Percentiles rank a stretch among this genome's conserved stretches.
phyloP scores from a whole-genome alignment of 306 rosid genomes.

The Prunus dulcis region DNA sequence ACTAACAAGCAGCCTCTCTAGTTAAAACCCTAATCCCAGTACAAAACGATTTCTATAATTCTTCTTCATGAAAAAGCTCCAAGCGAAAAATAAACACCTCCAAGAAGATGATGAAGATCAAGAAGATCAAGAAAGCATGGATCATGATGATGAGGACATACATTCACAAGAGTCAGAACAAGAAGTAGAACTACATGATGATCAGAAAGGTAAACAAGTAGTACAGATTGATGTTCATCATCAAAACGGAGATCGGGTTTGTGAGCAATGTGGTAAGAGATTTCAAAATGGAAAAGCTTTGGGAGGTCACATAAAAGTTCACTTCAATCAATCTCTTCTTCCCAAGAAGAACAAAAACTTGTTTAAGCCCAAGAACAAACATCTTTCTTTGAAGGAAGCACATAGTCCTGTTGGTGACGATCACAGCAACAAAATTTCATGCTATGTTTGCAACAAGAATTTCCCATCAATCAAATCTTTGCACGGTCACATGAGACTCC shows the following conservation, averaged over 20 bases:
- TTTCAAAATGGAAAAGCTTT: slow-evolving; percentile 17
- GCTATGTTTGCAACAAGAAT: slow-evolving; percentile 17
- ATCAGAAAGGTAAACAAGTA: background rate
- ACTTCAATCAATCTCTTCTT: background rate
- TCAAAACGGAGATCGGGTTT: slow-evolving; percentile 2
- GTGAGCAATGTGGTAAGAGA: slow-evolving; percentile 5
- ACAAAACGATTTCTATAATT: background rate
- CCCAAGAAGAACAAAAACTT: background rate
- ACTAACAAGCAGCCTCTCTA: background rate
- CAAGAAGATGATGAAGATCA: background rate
- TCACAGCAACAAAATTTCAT: background rate
- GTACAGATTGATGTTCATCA: background rate
- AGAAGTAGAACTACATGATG: background rate
- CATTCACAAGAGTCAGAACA: background rate
- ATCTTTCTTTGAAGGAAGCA: background rate
- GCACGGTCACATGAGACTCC: slow-evolving; percentile 38
- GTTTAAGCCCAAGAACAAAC: background rate
- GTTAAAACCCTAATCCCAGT: background rate
- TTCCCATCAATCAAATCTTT: slow-evolving; percentile 24
- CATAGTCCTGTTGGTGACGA: too few relatives aligned
- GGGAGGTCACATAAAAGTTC: slow-evolving; percentile 27
- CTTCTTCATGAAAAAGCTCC: background rate
- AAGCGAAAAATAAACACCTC: background rate
- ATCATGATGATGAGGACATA: background rate
- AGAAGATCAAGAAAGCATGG: background rate